Base-by-base conservation (phyloP, 2,329 filamentous ascomycete species). In the Rutstroemia sp. region DNA sequence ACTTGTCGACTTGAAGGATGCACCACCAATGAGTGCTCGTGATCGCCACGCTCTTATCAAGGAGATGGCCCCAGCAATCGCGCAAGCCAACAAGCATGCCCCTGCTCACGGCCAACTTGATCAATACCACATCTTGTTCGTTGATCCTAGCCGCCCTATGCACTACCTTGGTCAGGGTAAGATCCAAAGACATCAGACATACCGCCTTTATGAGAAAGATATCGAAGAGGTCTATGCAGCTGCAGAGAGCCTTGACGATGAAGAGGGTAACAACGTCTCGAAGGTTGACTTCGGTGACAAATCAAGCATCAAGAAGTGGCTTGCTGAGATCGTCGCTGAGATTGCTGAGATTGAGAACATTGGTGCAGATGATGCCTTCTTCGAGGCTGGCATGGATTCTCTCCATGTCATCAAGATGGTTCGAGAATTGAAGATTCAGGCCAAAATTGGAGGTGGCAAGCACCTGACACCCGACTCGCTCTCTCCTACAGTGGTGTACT, bases 111-210 rank as follows among this genome's bases (percentile, higher is more conserved):
- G 64, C 2, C 60, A 65, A 17, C 60, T 64, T 37, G 70, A 60
- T 3, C 64, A 65, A 50, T 58, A 58, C 1, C 59, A 64, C 34
- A 68, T 74, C 17, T 42, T 66, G 3, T 69, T 74, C 23, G 64
- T 67, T 0, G 57, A 61, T 10, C 52, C 65, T 0, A 62, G 62
- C 0, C 70, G 69, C 58, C 70, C 72, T 1, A 65, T 74, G 53
- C 58, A 63, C 3, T 65, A 68, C 19, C 63, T 70, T 12, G 63
- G 63, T 0, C 73, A 75, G 55, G 72, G 73, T 2, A 73, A 71
- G 2, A 60, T 73, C 4, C 71, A 72, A 58, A 62, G 72, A 23
- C 56, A 57, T 12, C 39, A 57, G n/a, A 69, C 68, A 7, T 27
- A 70, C 5, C 53, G 64, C 7, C 37, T 68, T 7, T 73, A 72